Conservation (phyloP, 306 rosid species). For the Acmispon strigosus region DNA sequence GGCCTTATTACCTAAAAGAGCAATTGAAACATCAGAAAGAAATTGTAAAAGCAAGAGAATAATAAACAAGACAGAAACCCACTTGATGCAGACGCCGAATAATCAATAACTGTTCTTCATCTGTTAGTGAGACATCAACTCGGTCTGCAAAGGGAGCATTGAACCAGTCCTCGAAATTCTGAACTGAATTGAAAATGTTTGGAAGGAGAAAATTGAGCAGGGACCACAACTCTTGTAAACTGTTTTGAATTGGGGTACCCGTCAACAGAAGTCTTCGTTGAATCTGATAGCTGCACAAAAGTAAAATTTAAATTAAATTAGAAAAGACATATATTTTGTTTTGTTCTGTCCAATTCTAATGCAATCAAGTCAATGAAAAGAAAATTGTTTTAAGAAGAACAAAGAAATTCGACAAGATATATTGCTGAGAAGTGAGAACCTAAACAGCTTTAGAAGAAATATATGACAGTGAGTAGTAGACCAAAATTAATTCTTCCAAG, state of each 20-base stretch:
- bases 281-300: conserved; percentile 66
- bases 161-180: conserved; percentile 92
- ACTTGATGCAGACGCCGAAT: conserved; percentile 95
- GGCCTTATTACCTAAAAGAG: conserved; percentile 71
- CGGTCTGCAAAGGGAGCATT: conserved; percentile 93
- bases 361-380: not conserved
- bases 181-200: conserved; percentile 88
- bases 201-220: conserved; percentile 97
- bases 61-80: conserved; percentile 25
- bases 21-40: conserved; percentile 18
- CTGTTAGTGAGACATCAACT: conserved; percentile 62
- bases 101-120: conserved; percentile 79
- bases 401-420: not conserved
- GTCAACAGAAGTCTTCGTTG: conserved; percentile 84
- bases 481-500: not conserved
- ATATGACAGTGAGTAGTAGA: not conserved
- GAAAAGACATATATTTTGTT: not conserved
- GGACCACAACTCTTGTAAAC: conserved; percentile 96
- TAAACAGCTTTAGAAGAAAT: not conserved
- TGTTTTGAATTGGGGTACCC: conserved; percentile 96
- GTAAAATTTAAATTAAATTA: not conserved
- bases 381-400: not conserved
- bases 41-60: conserved; percentile 4
- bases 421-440: not conserved
- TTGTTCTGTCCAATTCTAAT: not conserved